Evolutionary conservation across 805 yeast species (phyloP), one percentile per base, ranked within the genome.

Genomic region (Torulaspora maleeae): DNA sequence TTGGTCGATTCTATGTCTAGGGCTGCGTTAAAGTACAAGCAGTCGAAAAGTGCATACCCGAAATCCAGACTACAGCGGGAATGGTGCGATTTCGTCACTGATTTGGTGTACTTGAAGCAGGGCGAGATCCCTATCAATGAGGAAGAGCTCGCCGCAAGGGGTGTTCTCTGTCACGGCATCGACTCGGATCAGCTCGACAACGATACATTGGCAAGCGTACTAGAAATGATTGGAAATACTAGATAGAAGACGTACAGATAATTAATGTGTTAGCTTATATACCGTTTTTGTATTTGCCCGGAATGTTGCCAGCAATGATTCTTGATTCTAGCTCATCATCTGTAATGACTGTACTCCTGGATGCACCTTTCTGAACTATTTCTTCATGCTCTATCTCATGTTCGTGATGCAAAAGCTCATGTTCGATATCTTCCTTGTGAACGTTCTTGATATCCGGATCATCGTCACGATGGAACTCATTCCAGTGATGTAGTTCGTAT

Each of bases 401-500:
- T 53, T 83, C 86, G 61, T 86, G 95, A 61, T 83, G 93, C 50
- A 86, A 72, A 45, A 86, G 69, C 60, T 89, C 97, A 63, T 89
- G 82, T 48, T 87, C 96, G 7, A 85, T 77, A 62, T 89, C 97
- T 62, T 89, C 97, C 51, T 82, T 83, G 62, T 89, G 97, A 42
- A 86, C 83, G 19, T 78, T 68, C 55, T 75, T 73, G 22, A 89
- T 88, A 43, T 86, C 89, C 1, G 96, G 96, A 63, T 89, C 97
- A 45, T 73, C 67, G 53, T 86, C 79, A 45, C 77, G 74, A 61
- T 86, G 93, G 60, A 75, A 82, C 67, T 88, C 72, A 49, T 82
- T 77, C 97, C 97, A 91, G 64, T 90, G 98, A 64, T 90, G 97
- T 46, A 86, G 82, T 63, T 91, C 97, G 62, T 90, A 91, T 63